Evolutionary conservation across 129 eudicot species (phyloP), one percentile per base, ranked within the genome.

Genomic region (Saposhnikovia divaricata): DNA sequence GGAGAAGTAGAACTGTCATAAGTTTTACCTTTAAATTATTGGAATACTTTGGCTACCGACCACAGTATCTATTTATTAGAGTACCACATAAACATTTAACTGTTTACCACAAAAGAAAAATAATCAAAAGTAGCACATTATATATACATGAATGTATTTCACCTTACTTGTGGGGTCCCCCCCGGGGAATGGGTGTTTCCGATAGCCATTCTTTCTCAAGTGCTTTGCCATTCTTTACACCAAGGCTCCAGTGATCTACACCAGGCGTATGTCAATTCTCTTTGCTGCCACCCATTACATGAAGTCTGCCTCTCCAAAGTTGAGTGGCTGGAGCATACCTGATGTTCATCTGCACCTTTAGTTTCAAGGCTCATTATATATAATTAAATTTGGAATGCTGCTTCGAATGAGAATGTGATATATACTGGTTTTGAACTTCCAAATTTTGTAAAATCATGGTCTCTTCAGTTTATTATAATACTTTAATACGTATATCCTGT

Each of bases 261-360:
- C 85, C 99, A 3, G 97, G 96, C 6, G 96, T 87, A 74, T 92
- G 84, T 13, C 99, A 85, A 72, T 95, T 86, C 83, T 89, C 96
- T 79, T 89, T 93, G 89, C 99, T 95, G 76, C 99, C 99, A 70
- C 99, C 99, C 99, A 95, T 95, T 73, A 95, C 99, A 81, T 95
- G 99, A n/a, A 95, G 93, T 71, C 99, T 91, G n/a, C 99, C 99
- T 85, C 94, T 92, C 97, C 99, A 92, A 47, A 95, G 97, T 84
- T 89, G 94, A 65, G 99, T 95, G 69, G 99, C 97, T 2, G 99
- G 99, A 23, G 99, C 99, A 82, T 95, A 95, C 85, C 98, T 93
- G 81, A 71, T 71, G 42, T 71, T 71, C 15, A 39, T 71, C 27
- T 34, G 75, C 48, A 71, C 44, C 75, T 71, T 71, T 34, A 71